Base-by-base conservation (phyloP, 805 yeast species). In the Teunomyces funiuensis region DNA sequence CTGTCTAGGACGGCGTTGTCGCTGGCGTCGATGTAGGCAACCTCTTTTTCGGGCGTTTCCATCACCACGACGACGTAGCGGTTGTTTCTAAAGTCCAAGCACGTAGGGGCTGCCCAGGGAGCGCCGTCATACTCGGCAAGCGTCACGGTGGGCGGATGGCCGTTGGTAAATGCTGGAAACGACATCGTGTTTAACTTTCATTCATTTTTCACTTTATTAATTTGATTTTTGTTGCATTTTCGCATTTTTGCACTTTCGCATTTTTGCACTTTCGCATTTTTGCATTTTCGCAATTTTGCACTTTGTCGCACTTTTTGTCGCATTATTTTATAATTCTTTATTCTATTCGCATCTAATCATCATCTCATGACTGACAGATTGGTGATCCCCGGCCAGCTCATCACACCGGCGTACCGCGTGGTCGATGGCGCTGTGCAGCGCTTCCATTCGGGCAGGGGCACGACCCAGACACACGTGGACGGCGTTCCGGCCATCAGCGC, bases 331-430 rank as follows among this genome's bases (percentile, higher is more conserved):
- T n/a, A n/a, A n/a, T n/a, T n/a, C n/a, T n/a, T n/a, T n/a, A n/a
- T n/a, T n/a, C n/a, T n/a, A n/a, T n/a, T n/a, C n/a, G n/a, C n/a
- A n/a, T n/a, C n/a, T n/a, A n/a, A n/a, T n/a, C n/a, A n/a, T n/a
- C n/a, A n/a, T n/a, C n/a, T n/a, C 28, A 40, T 28, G 39, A 25
- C n/a, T n/a, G n/a, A 20, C 8, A 28, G 18, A 8, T 30, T 36
- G 33, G 63, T 56, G 19, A 47, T 59, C 16, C 96, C 97, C 1
- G 96, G 97, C 0, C 96, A 88, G 52, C 76, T 83, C 30, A 69
- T 88, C 17, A 74, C 81, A 14, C 90, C 93, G 1, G 65, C 73
- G 5, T 72, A 66, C 51, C 71, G 72, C 37, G 40, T 52, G 13
- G 55, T 45, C 10, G 50, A 47, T 13, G 64, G 63, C n/a, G 54